These are phyloP conservation scores for Malus fusca DNA, from an alignment of 306 rosid genomes.

Conservation along the genomic window DNA sequence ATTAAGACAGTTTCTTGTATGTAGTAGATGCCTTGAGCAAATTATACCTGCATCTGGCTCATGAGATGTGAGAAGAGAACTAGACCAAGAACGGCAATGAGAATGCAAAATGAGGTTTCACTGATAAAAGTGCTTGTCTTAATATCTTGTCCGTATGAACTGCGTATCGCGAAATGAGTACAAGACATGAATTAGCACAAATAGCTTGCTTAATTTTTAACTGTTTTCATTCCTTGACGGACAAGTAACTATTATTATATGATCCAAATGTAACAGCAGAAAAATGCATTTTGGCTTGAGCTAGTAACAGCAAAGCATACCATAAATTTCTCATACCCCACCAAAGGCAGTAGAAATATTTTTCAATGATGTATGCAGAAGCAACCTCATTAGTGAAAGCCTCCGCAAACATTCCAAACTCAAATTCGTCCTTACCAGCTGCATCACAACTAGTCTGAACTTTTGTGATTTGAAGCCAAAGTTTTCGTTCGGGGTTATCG, in stretches of 20 bases:
- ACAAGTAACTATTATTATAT: neutral
- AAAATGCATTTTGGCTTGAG: neutral
- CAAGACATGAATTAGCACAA: neutral
- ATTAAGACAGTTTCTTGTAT: neutral
- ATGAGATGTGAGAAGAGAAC: constrained; percentile 85
- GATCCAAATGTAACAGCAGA: neutral
- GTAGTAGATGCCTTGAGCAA: neutral
- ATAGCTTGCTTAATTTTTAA: neutral
- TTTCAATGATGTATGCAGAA: constrained; percentile 39
- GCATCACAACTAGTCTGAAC: constrained; percentile 58
- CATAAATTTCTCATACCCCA: constrained; percentile 81
- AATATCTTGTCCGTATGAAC: constrained; percentile 77
- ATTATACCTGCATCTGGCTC: constrained; percentile 79
- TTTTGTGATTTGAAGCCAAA: constrained; percentile 44
- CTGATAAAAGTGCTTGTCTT: constrained; percentile 32
- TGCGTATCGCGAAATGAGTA: constrained; percentile 22
- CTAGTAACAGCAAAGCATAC: constrained; percentile 18
- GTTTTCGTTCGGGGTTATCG: constrained; percentile 23
- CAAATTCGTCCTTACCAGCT: constrained; percentile 27
- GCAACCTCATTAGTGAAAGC: constrained; percentile 69
- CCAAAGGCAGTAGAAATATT: constrained; percentile 89
- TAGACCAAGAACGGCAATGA: constrained; percentile 60
- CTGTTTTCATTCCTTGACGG: neutral
- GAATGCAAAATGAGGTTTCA: constrained; percentile 58
- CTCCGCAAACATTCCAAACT: constrained; percentile 76